Conservation (phyloP, 1,139 yeast genomes). For the Magnusiomyces magnusii region DNA sequence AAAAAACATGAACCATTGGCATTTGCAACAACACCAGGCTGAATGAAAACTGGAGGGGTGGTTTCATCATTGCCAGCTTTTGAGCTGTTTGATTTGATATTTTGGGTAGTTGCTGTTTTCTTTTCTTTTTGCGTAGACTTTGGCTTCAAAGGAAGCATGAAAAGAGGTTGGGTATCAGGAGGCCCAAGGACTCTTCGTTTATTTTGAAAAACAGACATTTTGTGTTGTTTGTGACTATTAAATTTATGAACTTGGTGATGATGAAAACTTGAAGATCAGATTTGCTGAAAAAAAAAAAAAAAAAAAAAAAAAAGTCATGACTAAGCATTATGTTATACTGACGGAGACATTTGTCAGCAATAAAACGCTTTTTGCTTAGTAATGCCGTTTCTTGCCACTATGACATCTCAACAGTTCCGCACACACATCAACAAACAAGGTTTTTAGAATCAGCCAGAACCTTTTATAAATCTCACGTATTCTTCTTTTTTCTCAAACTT, state of each 20-base stretch:
- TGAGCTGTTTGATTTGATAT: neutral
- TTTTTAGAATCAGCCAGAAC: neutral
- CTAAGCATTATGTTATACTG: neutral
- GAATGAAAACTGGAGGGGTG: conserved; percentile 32
- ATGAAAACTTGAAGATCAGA: too few relatives aligned
- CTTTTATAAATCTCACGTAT: too few relatives aligned
- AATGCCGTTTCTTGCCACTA: neutral
- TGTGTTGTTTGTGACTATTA: neutral
- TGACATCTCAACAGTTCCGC: neutral
- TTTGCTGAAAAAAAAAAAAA: neutral
- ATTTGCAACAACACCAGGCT: conserved; percentile 58
- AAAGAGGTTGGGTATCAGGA: conserved; percentile 28
- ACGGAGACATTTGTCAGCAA: neutral
- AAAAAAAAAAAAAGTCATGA: neutral
- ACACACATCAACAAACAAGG: too few relatives aligned
- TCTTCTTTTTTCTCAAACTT: neutral
- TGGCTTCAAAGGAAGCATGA: conserved; percentile 6
- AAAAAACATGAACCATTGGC: conserved; percentile 80
- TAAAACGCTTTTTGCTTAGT: neutral
- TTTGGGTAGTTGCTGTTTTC: neutral
- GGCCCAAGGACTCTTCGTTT: conserved; percentile 36
- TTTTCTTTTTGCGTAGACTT: neutral
- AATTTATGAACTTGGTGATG: too few relatives aligned
- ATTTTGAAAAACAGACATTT: conserved; percentile 22
- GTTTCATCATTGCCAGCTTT: conserved; percentile 2